phyloP scores from a whole-genome alignment of 768 basidiomycete genomes.

The Boletus bicolor region DNA sequence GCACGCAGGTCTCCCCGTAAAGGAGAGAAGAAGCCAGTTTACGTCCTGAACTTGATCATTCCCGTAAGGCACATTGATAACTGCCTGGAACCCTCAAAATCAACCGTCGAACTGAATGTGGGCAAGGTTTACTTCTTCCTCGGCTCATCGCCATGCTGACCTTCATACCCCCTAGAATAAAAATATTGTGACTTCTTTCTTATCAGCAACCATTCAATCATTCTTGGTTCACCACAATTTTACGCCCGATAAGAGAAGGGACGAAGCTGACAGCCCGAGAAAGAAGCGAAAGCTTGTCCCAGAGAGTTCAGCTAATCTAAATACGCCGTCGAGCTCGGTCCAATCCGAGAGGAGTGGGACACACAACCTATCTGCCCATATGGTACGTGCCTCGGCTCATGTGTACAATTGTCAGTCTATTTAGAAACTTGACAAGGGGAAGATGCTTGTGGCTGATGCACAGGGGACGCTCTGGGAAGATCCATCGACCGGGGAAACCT shows the following conservation, averaged over 20 bases:
- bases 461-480: conserved; percentile 51
- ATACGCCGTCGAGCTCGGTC: neutral
- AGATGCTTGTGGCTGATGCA: conserved; percentile 31
- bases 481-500: conserved; percentile 54
- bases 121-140: conserved; percentile 17
- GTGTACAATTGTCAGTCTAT: conserved; percentile 1
- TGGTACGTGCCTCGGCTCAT: conserved; percentile 19
- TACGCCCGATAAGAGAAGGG: conserved; percentile 23
- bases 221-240: conserved; percentile 71
- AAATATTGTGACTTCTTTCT: conserved; percentile 49
- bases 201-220: conserved; percentile 54
- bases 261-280: conserved; percentile 35
- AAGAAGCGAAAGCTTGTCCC: conserved; percentile 49
- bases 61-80: conserved; percentile 71
- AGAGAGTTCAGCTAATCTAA: conserved; percentile 11
- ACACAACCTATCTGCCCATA: conserved; percentile 9
- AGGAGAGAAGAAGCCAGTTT: conserved; percentile 75
- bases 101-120: conserved; percentile 65
- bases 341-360: conserved; percentile 10
- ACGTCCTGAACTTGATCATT: conserved; percentile 72
- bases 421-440: conserved; percentile 14
- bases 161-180: conserved; percentile 46
- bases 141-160: conserved; percentile 10
- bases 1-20: conserved; percentile 74
- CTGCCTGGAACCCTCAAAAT: conserved; percentile 76